These are phyloP conservation scores for Blumeriella jaapii DNA, from an alignment of 2,329 filamentous ascomycete genomes.

Conservation along the genomic window DNA sequence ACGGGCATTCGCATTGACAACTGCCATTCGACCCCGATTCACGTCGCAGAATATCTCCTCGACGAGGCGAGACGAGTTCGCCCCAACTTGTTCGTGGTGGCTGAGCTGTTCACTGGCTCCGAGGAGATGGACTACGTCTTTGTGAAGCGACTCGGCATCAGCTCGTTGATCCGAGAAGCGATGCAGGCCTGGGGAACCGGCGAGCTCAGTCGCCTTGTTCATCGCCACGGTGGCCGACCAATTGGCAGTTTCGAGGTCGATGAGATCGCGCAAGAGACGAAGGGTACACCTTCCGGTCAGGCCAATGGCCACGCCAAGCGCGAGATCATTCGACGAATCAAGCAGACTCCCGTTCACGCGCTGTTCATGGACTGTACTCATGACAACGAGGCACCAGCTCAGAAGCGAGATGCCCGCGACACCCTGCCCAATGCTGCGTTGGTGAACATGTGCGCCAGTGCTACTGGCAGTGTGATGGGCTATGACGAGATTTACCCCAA, in stretches of 20 bases:
- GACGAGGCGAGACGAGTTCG: conserved; percentile 85
- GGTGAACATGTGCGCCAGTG: conserved; percentile 91
- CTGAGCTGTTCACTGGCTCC: conserved; percentile 89
- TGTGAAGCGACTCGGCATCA: conserved; percentile 83
- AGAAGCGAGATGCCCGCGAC: conserved; percentile 88
- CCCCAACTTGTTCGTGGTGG: conserved; percentile 82
- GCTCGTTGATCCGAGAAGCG: conserved; percentile 85
- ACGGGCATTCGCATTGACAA: conserved; percentile 95
- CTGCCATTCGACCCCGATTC: conserved; percentile 89
- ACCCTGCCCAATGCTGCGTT: conserved; percentile 89
- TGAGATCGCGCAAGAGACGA: conserved; percentile 57
- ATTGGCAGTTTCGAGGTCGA: conserved; percentile 98
- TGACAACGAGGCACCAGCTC: conserved; percentile 91
- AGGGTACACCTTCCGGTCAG: conserved; percentile 23
- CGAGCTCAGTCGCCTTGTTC: conserved; percentile 84
- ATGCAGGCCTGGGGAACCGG: conserved; percentile 98
- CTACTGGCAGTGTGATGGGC: conserved; percentile 92
- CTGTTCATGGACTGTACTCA: conserved; percentile 99
- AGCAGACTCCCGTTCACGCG: conserved; percentile 79
- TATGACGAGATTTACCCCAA: conserved; percentile 95
- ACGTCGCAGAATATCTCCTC: conserved; percentile 88
- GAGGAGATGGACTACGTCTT: conserved; percentile 96
- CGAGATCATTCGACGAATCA: conserved; percentile 62
- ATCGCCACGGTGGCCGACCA: conserved; percentile 83
- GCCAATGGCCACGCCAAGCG: conserved; percentile 25